Conservation (phyloP, 2,329 filamentous ascomycete genomes). For the Sporothrix curviconia region DNA sequence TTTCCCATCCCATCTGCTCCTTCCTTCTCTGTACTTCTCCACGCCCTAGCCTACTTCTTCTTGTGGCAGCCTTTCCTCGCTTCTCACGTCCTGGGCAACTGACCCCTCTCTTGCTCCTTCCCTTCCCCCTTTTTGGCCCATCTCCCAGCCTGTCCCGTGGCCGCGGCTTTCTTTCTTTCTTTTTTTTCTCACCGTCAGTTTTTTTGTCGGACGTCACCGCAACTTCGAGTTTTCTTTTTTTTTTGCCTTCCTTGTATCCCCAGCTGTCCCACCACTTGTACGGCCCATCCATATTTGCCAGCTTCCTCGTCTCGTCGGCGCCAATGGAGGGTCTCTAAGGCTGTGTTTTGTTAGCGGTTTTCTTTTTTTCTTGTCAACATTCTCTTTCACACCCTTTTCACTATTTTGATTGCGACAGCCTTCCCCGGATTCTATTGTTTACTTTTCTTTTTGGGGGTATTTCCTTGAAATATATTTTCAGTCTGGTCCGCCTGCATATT, state of each 20-base stretch:
- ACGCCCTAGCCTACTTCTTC: neutral
- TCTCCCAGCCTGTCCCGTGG: neutral
- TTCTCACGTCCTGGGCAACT: constrained; percentile 11
- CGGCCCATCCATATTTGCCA: constrained; percentile 4
- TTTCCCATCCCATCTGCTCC: neutral
- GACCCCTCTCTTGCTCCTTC: constrained; percentile 11
- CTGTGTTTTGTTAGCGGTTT: neutral
- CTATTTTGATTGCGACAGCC: neutral
- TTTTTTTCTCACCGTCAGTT: neutral
- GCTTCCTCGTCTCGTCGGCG: constrained; percentile 4
- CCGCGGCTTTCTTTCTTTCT: neutral
- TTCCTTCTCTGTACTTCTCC: constrained; percentile 7
- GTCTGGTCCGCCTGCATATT: too few relatives aligned
- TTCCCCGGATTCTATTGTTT: neutral
- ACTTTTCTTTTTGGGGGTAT: neutral
- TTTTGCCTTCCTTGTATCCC: constrained; percentile 1
- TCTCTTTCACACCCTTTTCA: neutral
- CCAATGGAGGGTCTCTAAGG: constrained; percentile 7
- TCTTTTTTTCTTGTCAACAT: neutral
- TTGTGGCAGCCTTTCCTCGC: constrained; percentile 14
- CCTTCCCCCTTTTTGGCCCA: neutral
- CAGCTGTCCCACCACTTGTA: constrained; percentile 3
- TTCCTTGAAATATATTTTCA: too few relatives aligned
- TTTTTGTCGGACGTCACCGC: neutral
- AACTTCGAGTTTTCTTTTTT: neutral